Conservation (phyloP, 1,139 yeast species). For the Pichia cactophila region DNA sequence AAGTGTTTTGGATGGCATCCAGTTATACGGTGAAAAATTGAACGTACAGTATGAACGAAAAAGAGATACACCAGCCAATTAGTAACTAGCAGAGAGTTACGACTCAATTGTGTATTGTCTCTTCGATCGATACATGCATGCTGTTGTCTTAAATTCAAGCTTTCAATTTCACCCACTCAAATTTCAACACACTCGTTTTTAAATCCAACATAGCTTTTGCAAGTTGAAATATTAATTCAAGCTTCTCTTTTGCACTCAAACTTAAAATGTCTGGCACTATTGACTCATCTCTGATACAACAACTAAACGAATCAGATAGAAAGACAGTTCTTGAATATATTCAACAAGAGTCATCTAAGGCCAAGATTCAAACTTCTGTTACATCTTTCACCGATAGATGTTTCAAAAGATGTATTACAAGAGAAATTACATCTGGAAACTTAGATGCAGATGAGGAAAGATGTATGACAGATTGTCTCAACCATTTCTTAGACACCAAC, state of each 20-base stretch:
- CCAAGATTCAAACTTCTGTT: slow-evolving; percentile 80
- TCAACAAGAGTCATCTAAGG: slow-evolving; percentile 77
- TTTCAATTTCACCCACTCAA: not conserved
- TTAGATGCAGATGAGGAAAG: slow-evolving; percentile 56
- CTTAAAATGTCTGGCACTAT: slow-evolving; percentile 21
- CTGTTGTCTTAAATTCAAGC: not conserved
- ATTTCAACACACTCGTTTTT: not conserved
- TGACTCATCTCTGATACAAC: slow-evolving; percentile 52
- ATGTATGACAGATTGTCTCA: slow-evolving; percentile 75
- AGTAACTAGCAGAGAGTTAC: not conserved
- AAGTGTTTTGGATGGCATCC: slow-evolving; percentile 52
- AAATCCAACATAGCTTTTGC: too few species aligned
- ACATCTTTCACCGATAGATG: slow-evolving; percentile 86
- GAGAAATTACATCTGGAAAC: slow-evolving; percentile 37
- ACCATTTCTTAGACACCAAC: slow-evolving; percentile 81
- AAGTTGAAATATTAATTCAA: not conserved
- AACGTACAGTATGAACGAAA: not conserved
- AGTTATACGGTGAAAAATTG: slow-evolving; percentile 35
- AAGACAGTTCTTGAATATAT: slow-evolving; percentile 69
- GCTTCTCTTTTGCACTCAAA: not conserved
- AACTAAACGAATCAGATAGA: slow-evolving; percentile 63
- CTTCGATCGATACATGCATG: not conserved
- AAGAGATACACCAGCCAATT: not conserved
- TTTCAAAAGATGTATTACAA: slow-evolving; percentile 73
- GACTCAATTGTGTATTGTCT: not conserved